These are phyloP conservation scores for Cephalotrichum gorgonifer DNA, from an alignment of 2,329 filamentous ascomycete genomes.

Conservation along the genomic window DNA sequence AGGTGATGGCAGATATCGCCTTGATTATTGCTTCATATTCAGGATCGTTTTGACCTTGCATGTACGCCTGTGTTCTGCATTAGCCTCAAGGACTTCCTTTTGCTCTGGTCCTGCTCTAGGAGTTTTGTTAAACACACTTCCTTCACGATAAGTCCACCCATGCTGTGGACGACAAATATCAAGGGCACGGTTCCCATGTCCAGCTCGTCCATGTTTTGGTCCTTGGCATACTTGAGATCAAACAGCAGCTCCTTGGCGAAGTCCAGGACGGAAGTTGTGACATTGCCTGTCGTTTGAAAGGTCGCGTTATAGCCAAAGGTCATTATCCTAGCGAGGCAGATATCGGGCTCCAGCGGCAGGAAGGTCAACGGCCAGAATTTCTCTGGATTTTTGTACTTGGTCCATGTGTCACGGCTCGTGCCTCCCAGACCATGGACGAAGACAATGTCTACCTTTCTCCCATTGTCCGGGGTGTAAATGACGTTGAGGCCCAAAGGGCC, in stretches of 20 bases:
- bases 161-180: slow-evolving; percentile 16
- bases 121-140: slow-evolving; percentile 13
- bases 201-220: not conserved
- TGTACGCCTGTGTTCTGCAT: slow-evolving; percentile 10
- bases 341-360: slow-evolving; percentile 21
- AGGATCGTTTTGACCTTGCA: slow-evolving; percentile 11
- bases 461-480: too few relatives aligned
- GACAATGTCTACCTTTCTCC: slow-evolving; percentile 18
- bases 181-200: slow-evolving; percentile 9
- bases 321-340: slow-evolving; percentile 17
- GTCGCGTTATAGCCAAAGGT: slow-evolving; percentile 21
- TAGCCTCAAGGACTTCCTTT: not conserved
- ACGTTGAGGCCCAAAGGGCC: too few relatives aligned
- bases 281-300: slow-evolving; percentile 11
- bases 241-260: slow-evolving; percentile 17
- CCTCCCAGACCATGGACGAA: slow-evolving; percentile 32
- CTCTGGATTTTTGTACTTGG: slow-evolving; percentile 16
- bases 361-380: slow-evolving; percentile 29
- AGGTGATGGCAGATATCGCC: slow-evolving; percentile 18
- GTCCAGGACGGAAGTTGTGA: slow-evolving; percentile 15
- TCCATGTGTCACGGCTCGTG: slow-evolving; percentile 29
- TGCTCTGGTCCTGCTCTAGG: not conserved
- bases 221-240: not conserved
- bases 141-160: slow-evolving; percentile 22
- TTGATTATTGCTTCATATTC: slow-evolving; percentile 3